phyloP scores from a whole-genome alignment of 2,329 filamentous ascomycete genomes.

The Scytalidium sp. region DNA sequence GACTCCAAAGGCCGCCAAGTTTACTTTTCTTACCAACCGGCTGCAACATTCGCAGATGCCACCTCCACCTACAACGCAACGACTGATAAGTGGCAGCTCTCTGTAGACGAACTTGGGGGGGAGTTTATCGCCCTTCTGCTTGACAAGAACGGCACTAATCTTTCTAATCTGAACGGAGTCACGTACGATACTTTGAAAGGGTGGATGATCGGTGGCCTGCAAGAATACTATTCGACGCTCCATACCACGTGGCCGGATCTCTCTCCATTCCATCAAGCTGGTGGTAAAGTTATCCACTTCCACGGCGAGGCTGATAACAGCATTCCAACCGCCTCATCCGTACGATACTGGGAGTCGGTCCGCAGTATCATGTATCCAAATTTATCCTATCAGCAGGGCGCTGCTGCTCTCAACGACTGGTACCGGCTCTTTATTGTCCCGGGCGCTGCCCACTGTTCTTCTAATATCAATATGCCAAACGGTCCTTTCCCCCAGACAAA shows the following conservation, averaged over 20 bases:
- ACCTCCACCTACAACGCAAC: slow-evolving; percentile 30
- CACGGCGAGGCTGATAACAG: slow-evolving; percentile 54
- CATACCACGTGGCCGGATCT: slow-evolving; percentile 54
- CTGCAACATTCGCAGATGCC: slow-evolving; percentile 27
- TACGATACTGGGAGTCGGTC: slow-evolving; percentile 54
- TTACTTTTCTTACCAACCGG: slow-evolving; percentile 34
- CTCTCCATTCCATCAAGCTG: slow-evolving; percentile 42
- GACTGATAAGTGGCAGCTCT: slow-evolving; percentile 30
- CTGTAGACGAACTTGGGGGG: slow-evolving; percentile 29
- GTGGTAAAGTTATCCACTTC: slow-evolving; percentile 56
- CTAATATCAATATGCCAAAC: slow-evolving; percentile 40
- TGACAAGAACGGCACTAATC: slow-evolving; percentile 32
- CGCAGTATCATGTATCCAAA: slow-evolving; percentile 45
- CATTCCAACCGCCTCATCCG: slow-evolving; percentile 50
- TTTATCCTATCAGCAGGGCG: slow-evolving; percentile 33
- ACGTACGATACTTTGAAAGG: slow-evolving; percentile 54
- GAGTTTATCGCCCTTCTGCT: slow-evolving; percentile 40
- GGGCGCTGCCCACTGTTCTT: slow-evolving; percentile 48
- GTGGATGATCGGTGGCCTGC: slow-evolving; percentile 49
- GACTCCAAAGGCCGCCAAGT: slow-evolving; percentile 31
- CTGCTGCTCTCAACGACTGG: slow-evolving; percentile 44
- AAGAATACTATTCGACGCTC: slow-evolving; percentile 46
- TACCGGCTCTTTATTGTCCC: slow-evolving; percentile 54
- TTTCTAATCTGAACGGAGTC: slow-evolving; percentile 41
- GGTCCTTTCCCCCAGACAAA: slow-evolving; percentile 42